Percentiles rank a stretch among this genome's conserved stretches.
These are phyloP conservation scores for Alisma plantagoaquatica DNA, from an alignment of 106 monocot species.

Conservation along the genomic window DNA sequence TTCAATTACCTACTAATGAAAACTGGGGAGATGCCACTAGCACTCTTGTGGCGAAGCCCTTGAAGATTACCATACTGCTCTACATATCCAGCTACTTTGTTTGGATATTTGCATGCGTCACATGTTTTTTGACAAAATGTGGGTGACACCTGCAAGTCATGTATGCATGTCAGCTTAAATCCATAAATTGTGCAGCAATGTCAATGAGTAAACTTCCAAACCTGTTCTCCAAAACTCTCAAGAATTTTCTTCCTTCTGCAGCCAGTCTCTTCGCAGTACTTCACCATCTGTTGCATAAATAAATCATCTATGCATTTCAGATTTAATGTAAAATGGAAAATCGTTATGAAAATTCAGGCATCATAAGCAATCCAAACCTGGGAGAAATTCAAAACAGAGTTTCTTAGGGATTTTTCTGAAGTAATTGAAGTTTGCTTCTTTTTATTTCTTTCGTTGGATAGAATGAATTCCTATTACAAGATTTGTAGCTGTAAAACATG, in stretches of 20 bases:
- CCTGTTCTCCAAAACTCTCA: slow-evolving; percentile 82
- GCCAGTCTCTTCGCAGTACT: slow-evolving; percentile 73
- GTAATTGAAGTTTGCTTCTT: slow-evolving; percentile 35
- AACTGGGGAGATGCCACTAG: slow-evolving; percentile 21
- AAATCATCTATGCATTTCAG: too few relatives aligned
- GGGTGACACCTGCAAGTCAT: slow-evolving; percentile 48
- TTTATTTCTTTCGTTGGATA: slow-evolving; percentile 44
- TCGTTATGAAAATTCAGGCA: too few relatives aligned
- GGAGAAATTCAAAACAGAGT: slow-evolving; percentile 51
- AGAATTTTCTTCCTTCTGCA: slow-evolving; percentile 84
- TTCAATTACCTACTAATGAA: slow-evolving; percentile 48
- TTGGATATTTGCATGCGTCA: slow-evolving; percentile 77
- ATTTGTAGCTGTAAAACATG: not conserved
- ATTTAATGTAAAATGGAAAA: too few relatives aligned
- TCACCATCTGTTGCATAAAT: slow-evolving; percentile 50
- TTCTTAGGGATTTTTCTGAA: slow-evolving; percentile 28
- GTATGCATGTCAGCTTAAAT: too few relatives aligned
- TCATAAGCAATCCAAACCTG: too few relatives aligned
- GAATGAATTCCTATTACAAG: slow-evolving; percentile 71
- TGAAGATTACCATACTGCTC: slow-evolving; percentile 35
- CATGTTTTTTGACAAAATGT: slow-evolving; percentile 71
- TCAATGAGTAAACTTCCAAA: too few relatives aligned
- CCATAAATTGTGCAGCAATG: too few relatives aligned
- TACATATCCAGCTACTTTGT: slow-evolving; percentile 28
- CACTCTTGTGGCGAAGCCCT: slow-evolving; percentile 24